A percentile compares a stretch with the other conserved stretches of the same genome.
Conservation (phyloP, 192 early-diverging fungal species). For the Coemansia sp. region DNA sequence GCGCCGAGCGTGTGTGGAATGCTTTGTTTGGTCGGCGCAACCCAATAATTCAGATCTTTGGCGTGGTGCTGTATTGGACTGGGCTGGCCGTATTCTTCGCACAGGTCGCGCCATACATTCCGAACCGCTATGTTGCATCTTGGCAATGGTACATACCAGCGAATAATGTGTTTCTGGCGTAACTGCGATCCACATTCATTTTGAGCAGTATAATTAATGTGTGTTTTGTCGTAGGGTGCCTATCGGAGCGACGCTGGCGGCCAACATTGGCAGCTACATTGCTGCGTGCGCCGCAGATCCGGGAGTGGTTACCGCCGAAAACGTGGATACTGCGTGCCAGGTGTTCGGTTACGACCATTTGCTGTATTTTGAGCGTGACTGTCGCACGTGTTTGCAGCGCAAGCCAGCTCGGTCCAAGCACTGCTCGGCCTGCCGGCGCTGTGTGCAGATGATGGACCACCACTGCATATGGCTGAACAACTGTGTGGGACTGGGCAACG, state of each 20-base stretch:
- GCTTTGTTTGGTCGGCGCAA: conserved; percentile 42
- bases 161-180: background rate
- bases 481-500: conserved; percentile 52
- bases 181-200: background rate
- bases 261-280: conserved; percentile 36
- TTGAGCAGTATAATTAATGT: background rate
- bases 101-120: conserved; percentile 36
- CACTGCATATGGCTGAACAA: conserved; percentile 57
- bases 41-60: conserved; percentile 40
- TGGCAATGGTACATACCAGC: conserved; percentile 33
- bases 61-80: conserved; percentile 27
- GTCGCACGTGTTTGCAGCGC: conserved; percentile 31
- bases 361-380: conserved; percentile 28
- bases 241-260: conserved; percentile 26
- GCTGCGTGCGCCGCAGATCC: conserved; percentile 34
- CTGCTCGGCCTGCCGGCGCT: conserved; percentile 43
- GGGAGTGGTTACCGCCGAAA: conserved; percentile 22
- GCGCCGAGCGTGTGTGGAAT: conserved; percentile 23
- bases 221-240: conserved; percentile 17
- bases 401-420: conserved; percentile 56
- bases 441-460: conserved; percentile 53
- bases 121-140: conserved; percentile 36
- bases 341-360: conserved; percentile 34
- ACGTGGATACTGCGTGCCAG: conserved; percentile 27
- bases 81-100: conserved; percentile 35